A percentile compares a stretch with the other conserved stretches of the same genome.
phyloP scores from a whole-genome alignment of 2,329 filamentous ascomycete species.

The Colletotrichum scovillei region DNA sequence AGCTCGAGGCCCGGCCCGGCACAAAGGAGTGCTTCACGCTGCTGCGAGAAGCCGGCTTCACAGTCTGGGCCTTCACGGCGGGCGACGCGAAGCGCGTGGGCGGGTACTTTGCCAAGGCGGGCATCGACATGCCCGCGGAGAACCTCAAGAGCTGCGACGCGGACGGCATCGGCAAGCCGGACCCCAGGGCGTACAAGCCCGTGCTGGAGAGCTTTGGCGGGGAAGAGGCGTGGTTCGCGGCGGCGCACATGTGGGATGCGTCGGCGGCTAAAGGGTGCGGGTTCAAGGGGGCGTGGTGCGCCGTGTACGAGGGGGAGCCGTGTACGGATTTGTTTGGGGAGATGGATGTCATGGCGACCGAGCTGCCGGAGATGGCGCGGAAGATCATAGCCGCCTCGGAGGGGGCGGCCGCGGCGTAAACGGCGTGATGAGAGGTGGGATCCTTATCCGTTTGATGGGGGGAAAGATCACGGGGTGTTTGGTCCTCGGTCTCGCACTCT shows the following conservation, averaged over 20 bases:
- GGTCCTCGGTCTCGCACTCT: not conserved
- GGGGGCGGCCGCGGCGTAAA: not conserved
- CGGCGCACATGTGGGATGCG: constrained; percentile 71
- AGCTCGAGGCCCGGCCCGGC: constrained; percentile 51
- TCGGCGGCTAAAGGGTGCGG: constrained; percentile 61
- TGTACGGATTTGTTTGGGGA: constrained; percentile 61
- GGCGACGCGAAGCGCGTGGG: constrained; percentile 61
- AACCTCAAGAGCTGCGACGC: constrained; percentile 64
- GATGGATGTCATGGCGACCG: constrained; percentile 62
- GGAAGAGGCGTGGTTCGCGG: constrained; percentile 64
- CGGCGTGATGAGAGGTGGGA: too few species aligned
- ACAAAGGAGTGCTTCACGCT: constrained; percentile 53
- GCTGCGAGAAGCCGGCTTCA: constrained; percentile 58
- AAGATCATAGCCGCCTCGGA: constrained; percentile 45
- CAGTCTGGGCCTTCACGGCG: constrained; percentile 65
- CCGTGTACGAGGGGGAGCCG: constrained; percentile 62
- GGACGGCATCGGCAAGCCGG: constrained; percentile 61
- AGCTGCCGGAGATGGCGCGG: constrained; percentile 59
- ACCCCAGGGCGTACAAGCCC: constrained; percentile 56
- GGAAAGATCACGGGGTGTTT: not conserved
- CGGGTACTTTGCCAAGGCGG: constrained; percentile 62
- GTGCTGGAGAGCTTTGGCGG: constrained; percentile 53
- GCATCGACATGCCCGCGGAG: constrained; percentile 60
- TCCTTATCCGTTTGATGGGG: not conserved
- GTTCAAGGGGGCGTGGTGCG: constrained; percentile 65